Evolutionary conservation across 768 basidiomycete species (phyloP).

Genomic region (Macrolepiota albuminosa): DNA sequence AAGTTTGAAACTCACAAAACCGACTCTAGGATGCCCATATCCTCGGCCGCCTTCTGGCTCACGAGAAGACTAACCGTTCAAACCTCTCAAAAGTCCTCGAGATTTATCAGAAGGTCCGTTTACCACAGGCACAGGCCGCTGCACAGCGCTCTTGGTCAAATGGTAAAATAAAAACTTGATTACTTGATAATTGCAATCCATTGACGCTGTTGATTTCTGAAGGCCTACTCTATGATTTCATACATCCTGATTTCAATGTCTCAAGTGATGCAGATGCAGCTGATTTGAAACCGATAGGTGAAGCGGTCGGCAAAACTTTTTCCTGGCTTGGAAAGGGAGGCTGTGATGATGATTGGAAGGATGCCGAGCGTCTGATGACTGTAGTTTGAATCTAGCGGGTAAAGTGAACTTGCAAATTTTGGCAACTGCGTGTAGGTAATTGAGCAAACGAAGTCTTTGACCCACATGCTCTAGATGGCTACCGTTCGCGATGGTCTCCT

Average conservation of each 20-base stretch:
- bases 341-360: conserved; percentile 17
- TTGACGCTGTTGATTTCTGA: background rate
- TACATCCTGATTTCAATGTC: background rate
- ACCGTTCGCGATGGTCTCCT: too few species aligned
- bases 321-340: conserved; percentile 18
- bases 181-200: background rate
- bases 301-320: conserved; percentile 15
- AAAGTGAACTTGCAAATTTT: too few species aligned
- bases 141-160: conserved; percentile 13
- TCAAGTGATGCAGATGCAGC: background rate
- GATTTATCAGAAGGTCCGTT: conserved; percentile 18
- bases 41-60: conserved; percentile 17
- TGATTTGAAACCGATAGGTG: conserved; percentile 4
- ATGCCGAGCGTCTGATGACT: conserved; percentile 8
- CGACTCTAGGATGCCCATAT: conserved; percentile 18
- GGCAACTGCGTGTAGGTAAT: too few species aligned
- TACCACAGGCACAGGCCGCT: conserved; percentile 13
- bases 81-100: conserved; percentile 13
- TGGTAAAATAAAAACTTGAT: background rate
- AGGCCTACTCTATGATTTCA: conserved; percentile 5
- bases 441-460: too few species aligned
- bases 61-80: conserved; percentile 7
- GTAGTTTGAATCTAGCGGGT: background rate
- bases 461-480: too few species aligned
- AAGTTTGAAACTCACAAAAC: background rate